phyloP scores from a whole-genome alignment of 768 basidiomycete genomes.

The Heimioporus sp. region DNA sequence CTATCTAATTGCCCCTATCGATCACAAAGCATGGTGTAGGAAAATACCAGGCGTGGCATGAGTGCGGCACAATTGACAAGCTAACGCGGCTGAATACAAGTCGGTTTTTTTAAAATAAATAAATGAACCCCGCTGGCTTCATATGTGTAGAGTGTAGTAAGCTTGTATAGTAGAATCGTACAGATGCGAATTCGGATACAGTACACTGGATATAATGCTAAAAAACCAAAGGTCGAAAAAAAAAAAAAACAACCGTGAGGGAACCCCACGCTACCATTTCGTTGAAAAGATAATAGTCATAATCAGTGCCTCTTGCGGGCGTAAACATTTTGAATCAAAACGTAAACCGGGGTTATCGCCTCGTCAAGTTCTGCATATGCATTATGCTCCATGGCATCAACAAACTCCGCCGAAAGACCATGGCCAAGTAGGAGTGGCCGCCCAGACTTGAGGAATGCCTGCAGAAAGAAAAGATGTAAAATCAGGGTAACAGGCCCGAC shows the following conservation, averaged over 20 bases:
- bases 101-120: too few relatives aligned
- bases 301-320: constrained; percentile 37
- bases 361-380: constrained; percentile 52
- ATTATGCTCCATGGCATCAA: constrained; percentile 53
- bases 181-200: constrained; percentile 12
- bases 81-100: too few relatives aligned
- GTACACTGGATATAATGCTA: constrained; percentile 20
- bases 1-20: too few relatives aligned
- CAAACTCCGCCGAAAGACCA: constrained; percentile 52
- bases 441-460: constrained; percentile 66
- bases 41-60: too few relatives aligned
- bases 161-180: constrained; percentile 16
- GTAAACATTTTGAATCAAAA: constrained; percentile 59
- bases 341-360: constrained; percentile 45
- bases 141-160: neutral
- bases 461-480: neutral
- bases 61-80: too few relatives aligned
- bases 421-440: constrained; percentile 66
- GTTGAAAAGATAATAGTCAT: neutral
- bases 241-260: constrained; percentile 1
- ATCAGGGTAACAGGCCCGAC: neutral
- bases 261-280: neutral
- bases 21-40: too few relatives aligned
- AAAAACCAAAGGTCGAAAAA: constrained; percentile 8
- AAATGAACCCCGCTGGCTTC: neutral